Base-by-base conservation (phyloP, 2,329 filamentous ascomycete genomes). In the Talaromyces islandicus region DNA sequence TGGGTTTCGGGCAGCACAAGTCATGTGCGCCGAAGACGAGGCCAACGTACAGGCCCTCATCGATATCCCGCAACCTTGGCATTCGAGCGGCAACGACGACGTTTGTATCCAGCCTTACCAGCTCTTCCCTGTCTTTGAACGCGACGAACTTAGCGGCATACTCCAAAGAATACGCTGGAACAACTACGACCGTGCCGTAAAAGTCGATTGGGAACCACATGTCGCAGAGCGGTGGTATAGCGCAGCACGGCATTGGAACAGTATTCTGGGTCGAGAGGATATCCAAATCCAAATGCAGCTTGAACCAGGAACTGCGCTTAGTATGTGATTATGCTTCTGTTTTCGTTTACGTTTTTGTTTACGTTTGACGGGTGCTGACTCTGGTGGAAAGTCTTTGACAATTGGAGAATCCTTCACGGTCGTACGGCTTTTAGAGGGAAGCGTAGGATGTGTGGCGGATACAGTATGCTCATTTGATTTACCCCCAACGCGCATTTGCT, bases 401-500 rank as follows among this genome's bases (percentile, higher is more conserved):
- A 99, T 70, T 97, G 93, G 92, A 84, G 94, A 61, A 89, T 97
- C 35, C 77, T 97, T 66, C 94, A 99, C 74, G 94, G 93, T 1
- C 82, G 94, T 67, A 87, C 87, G 56, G 85, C 85, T 0, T 99
- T 97, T 69, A 88, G 87, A 6, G 94, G 94, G 1, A 86, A 89
- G 70, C 82, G 94, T 65, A 86, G 92, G 65, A 90, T 99, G 70
- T 97, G 92, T 73, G 94, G 94, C 62, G 93, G 85, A 10, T 97
- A 97, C 69, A 88, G 91, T 92, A 78, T 81, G 88, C 24, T 51
- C 27, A 6, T 19, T 30, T 10, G 12, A 1, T 30, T 25, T n/a
- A n/a, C 19, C 35, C 6, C 2, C 1, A 10, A 19, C 12, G 9
- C 35, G n/a, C 14, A 6, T 30, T 17, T 43, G 25, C 55, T 30